Evolutionary conservation across 192 early-diverging fungal species (phyloP).

Genomic region (Globomyces pollinis-pini): DNA sequence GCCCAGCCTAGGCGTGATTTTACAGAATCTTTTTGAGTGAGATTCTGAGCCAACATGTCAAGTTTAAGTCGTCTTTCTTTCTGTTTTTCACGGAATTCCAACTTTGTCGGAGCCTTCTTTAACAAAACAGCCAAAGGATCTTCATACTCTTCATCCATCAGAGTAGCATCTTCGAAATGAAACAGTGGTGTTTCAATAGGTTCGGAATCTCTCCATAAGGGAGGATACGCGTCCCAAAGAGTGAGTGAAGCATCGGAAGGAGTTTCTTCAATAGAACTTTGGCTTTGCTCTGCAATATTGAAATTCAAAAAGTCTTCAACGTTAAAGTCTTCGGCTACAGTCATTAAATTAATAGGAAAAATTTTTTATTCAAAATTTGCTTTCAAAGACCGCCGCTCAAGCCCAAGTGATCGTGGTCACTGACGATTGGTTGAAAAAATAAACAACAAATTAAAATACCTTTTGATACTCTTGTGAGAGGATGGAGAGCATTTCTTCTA

Average conservation of each 20-base stretch:
- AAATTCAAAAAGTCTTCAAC: conserved; percentile 5
- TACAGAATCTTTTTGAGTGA: not conserved
- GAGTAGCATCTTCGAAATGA: not conserved
- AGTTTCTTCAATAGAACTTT: not conserved
- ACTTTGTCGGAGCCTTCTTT: not conserved
- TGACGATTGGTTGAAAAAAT: too few relatives aligned
- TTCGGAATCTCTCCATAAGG: not conserved
- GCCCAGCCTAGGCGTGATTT: too few relatives aligned
- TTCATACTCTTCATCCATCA: not conserved
- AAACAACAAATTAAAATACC: not conserved
- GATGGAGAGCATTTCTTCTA: conserved; percentile 57
- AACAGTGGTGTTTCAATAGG: not conserved
- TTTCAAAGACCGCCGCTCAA: too few relatives aligned
- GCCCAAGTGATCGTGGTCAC: too few relatives aligned
- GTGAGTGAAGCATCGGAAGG: not conserved
- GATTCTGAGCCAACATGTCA: not conserved
- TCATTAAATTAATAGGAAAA: too few relatives aligned
- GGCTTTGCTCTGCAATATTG: not conserved
- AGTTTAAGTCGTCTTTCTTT: not conserved
- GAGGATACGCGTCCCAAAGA: conserved; percentile 2
- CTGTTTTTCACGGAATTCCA: not conserved
- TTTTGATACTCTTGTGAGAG: conserved; percentile 44
- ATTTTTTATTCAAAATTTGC: too few relatives aligned
- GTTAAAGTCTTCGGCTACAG: too few relatives aligned
- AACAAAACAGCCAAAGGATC: conserved; percentile 2